These are phyloP conservation scores for Verticillium nonalfalfae DNA, from an alignment of 2,329 filamentous ascomycete species.

Conservation along the genomic window DNA sequence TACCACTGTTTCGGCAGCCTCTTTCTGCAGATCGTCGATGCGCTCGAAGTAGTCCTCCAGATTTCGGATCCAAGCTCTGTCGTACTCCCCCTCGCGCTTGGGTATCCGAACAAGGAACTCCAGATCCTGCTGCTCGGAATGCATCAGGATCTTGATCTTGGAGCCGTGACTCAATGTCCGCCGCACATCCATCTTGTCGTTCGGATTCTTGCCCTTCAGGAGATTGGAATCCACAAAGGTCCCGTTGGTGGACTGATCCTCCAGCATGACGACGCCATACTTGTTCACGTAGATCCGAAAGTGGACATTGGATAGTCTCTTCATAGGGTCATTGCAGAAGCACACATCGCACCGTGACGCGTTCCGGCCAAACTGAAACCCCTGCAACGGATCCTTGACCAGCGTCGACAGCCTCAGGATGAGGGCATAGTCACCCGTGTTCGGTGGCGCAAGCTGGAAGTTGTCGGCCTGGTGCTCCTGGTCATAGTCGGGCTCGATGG, in stretches of 20 bases:
- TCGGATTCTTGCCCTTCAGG: conserved; percentile 39
- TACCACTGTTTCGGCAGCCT: conserved; percentile 36
- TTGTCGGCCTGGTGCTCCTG: conserved; percentile 41
- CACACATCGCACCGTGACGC: conserved; percentile 62
- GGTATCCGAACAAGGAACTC: conserved; percentile 84
- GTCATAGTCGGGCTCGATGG: conserved; percentile 44
- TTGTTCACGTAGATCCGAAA: conserved; percentile 89
- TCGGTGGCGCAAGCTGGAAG: conserved; percentile 45
- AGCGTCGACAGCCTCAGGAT: conserved; percentile 72
- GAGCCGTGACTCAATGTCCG: conserved; percentile 68
- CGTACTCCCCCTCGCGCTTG: conserved; percentile 59
- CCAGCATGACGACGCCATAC: conserved; percentile 82
- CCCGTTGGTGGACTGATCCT: conserved; percentile 94
- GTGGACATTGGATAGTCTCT: conserved; percentile 86
- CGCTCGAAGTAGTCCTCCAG: conserved; percentile 57
- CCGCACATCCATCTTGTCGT: conserved; percentile 28
- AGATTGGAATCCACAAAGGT: conserved; percentile 74
- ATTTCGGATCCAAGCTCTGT: conserved; percentile 61
- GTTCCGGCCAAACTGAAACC: conserved; percentile 86
- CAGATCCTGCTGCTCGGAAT: conserved; percentile 50
- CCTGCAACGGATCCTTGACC: conserved; percentile 60
- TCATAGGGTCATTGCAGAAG: conserved; percentile 58
- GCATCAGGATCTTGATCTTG: conserved; percentile 62
- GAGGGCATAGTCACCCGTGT: conserved; percentile 58
- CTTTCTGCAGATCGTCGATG: conserved; percentile 21